A percentile compares a stretch with the other conserved stretches of the same genome.
Conservation (phyloP, 768 basidiomycete genomes). For the Amanita pallidorosea region DNA sequence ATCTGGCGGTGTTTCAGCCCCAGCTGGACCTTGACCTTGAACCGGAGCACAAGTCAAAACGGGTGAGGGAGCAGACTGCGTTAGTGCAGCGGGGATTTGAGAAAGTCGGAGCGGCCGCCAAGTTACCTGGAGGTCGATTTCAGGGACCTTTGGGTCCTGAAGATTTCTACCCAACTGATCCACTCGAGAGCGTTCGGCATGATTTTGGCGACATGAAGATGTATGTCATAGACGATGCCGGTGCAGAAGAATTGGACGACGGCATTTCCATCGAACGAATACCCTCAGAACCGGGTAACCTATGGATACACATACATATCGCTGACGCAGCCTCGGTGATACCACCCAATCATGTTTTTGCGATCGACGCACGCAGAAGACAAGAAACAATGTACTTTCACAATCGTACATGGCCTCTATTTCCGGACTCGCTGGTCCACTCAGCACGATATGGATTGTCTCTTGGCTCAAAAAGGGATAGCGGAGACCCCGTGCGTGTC, state of each 20-base stretch:
- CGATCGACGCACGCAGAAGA: slow-evolving; percentile 42
- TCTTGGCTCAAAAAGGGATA: slow-evolving; percentile 18
- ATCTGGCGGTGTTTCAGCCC: slow-evolving; percentile 33
- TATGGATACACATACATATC: slow-evolving; percentile 87
- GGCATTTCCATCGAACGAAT: slow-evolving; percentile 78
- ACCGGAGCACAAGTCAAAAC: slow-evolving; percentile 17
- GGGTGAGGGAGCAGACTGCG: slow-evolving; percentile 15
- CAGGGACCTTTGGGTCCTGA: slow-evolving; percentile 39
- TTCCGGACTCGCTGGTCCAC: slow-evolving; percentile 52
- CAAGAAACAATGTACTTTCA: slow-evolving; percentile 52
- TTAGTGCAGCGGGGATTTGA: slow-evolving; percentile 18
- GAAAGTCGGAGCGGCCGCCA: not conserved
- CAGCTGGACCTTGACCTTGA: slow-evolving; percentile 24
- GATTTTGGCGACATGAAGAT: slow-evolving; percentile 78
- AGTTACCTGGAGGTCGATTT: not conserved
- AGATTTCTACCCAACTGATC: slow-evolving; percentile 56
- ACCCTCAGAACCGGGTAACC: slow-evolving; percentile 39
- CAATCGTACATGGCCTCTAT: slow-evolving; percentile 56
- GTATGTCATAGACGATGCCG: slow-evolving; percentile 76
- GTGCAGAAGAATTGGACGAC: slow-evolving; percentile 86
- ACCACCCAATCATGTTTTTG: slow-evolving; percentile 55
- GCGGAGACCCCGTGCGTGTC: slow-evolving; percentile 38
- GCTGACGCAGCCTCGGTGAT: slow-evolving; percentile 85
- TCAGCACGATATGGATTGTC: slow-evolving; percentile 29
- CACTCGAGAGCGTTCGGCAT: slow-evolving; percentile 61